Base-by-base conservation (phyloP, 202 grass and related monocot species). In the Panicum virgatum region DNA sequence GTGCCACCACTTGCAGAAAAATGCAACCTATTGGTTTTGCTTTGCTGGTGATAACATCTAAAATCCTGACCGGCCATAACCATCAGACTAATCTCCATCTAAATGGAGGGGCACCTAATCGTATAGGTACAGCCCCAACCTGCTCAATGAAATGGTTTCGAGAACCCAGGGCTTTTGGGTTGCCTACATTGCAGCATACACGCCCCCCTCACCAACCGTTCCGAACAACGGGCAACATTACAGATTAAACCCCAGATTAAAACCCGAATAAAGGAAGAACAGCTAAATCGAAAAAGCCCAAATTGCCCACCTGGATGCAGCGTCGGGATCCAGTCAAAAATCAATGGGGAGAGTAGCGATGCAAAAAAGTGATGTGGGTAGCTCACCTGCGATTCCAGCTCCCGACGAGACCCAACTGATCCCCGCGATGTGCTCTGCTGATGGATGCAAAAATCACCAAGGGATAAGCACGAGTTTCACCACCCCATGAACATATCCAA, bases 271-370 rank as follows among this genome's bases (percentile, higher is more conserved):
- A 60, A n/a, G 72, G 12, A 40, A 42, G 13, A 23, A 25, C 19
- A 1, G 37, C 8, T 1, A 29, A 59, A 38, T 32, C n/a, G 12
- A 69, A 82, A 3, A n/a, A n/a, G 32, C n/a, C 60, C 37, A 61
- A 4, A 27, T 36, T 0, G 36, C 62, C 68, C 42, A 98, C 92
- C 92, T 95, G 92, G 40, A 95, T 18, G 88, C 96, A 98, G 81
- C 76, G 59, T 98, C 90, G 52, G 96, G 92, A 51, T 95, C 90
- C 60, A 98, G 40, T n/a, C n/a, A n/a, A n/a, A n/a, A n/a, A n/a
- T n/a, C n/a, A n/a, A n/a, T n/a, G n/a, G n/a, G n/a, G n/a, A n/a
- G n/a, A n/a, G n/a, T n/a, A n/a, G n/a, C n/a, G n/a, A n/a, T n/a
- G n/a, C n/a, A n/a, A 30, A 30, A 30, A 30, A 30, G 29, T 30